Base-by-base conservation (phyloP, 495 filamentous ascomycete species). In the Cercophora sp. region DNA sequence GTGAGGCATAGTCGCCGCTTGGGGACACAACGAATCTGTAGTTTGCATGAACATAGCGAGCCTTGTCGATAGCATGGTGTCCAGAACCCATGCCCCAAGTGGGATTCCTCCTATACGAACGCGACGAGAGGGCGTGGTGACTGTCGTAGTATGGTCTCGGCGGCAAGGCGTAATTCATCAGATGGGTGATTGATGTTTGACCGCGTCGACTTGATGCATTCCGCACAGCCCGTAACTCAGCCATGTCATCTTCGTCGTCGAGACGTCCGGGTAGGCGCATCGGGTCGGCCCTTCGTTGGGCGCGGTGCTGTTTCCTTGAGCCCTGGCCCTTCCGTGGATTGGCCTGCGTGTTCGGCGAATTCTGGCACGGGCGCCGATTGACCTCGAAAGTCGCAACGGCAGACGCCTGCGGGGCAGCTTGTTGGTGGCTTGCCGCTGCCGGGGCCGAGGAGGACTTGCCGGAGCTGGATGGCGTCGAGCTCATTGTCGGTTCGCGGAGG, bases 11-110 rank as follows among this genome's bases (percentile, higher is more conserved):
- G 56, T 85, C 83, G 15, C 84, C 86, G 16, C 78, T 77, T 0
- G 93, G 93, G 51, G 87, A 82, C 29, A 98, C 93, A 50, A 98
- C 86, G 64, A 98, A 98, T 18, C 93, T 84, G 65, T 98, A 98
- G 67, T 98, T 98, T 22, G 93, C 89, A 70, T 97, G 91, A 20
- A 98, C 88, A 61, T 95, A 98, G 62, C 85, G 85, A 39, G 91
- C 88, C 66, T 98, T 98, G 66, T 98, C 93, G 40, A 82, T 80
- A 20, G 87, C 85, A 67, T 96, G 92, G 65, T 96, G 87, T 9
- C 92, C 92, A 29, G 91, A 96, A 1, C 92, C 91, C 25, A 90
- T 68, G 0, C 91, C 90, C 85, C 86, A 96, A 5, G 86, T 87
- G 35, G 85, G 83, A 66, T 87, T 84, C 47, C 87, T 73, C 13